A percentile compares a stretch with the other conserved stretches of the same genome.
These are phyloP conservation scores for Mycena amicta DNA, from an alignment of 768 basidiomycete species.

Conservation along the genomic window DNA sequence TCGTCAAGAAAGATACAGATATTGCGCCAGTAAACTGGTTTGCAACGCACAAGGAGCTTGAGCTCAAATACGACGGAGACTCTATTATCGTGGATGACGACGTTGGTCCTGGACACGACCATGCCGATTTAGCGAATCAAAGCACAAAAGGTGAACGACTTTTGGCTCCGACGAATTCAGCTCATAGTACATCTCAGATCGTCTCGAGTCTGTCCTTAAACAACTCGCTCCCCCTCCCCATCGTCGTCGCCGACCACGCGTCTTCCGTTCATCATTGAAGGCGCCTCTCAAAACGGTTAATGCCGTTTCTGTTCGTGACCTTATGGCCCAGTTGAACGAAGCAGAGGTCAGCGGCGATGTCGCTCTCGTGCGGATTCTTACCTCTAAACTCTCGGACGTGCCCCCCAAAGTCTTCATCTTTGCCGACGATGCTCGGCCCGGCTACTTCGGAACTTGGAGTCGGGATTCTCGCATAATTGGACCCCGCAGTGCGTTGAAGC, in stretches of 20 bases:
- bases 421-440: constrained; percentile 81
- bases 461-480: constrained; percentile 77
- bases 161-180: not conserved
- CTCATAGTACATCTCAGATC: constrained; percentile 29
- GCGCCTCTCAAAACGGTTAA: constrained; percentile 39
- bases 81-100: constrained; percentile 67
- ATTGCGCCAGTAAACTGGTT: constrained; percentile 80
- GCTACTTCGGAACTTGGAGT: constrained; percentile 95
- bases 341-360: constrained; percentile 79
- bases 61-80: constrained; percentile 34
- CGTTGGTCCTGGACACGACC: constrained; percentile 36
- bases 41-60: constrained; percentile 31
- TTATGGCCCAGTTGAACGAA: constrained; percentile 69
- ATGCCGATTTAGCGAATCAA: constrained; percentile 36
- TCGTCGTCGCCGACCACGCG: constrained; percentile 21
- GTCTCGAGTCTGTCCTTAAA: constrained; percentile 37
- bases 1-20: constrained; percentile 70
- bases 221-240: constrained; percentile 36
- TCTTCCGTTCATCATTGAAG: constrained; percentile 12
- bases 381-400: constrained; percentile 63
- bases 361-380: constrained; percentile 63
- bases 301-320: constrained; percentile 42
- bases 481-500: constrained; percentile 79
- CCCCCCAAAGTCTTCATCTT: constrained; percentile 87
- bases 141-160: constrained; percentile 42